phyloP scores from a whole-genome alignment of 2,329 filamentous ascomycete species.

The Leptodontidium sp. region DNA sequence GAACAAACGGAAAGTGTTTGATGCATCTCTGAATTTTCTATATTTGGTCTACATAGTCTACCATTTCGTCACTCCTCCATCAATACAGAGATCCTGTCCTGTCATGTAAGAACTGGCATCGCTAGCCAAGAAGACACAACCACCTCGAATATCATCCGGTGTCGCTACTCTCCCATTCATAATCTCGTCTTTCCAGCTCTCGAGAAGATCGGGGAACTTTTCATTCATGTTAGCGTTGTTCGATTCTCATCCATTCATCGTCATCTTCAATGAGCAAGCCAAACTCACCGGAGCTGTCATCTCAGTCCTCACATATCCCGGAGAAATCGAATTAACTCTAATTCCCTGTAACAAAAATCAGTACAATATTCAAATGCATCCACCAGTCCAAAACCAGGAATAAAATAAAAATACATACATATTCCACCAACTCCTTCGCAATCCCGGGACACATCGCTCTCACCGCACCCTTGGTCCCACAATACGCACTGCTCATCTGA shows the following conservation, averaged over 20 bases:
- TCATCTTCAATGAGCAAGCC: background rate
- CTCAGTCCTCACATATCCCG: constrained; percentile 45
- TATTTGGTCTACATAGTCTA: constrained; percentile 5
- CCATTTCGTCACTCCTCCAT: constrained; percentile 41
- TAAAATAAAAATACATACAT: constrained; percentile 34
- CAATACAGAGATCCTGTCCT: constrained; percentile 49
- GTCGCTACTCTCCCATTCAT: constrained; percentile 46
- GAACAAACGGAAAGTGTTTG: background rate
- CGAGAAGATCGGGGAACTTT: constrained; percentile 36
- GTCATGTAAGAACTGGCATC: constrained; percentile 69
- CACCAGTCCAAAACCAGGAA: too few relatives aligned
- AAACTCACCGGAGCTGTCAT: constrained; percentile 36
- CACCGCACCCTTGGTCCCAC: constrained; percentile 57
- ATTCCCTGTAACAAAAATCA: constrained; percentile 50
- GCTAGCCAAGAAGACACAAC: constrained; percentile 62
- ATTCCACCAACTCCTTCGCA: constrained; percentile 53
- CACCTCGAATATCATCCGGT: constrained; percentile 50
- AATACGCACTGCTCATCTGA: constrained; percentile 57
- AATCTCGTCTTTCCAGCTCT: constrained; percentile 49
- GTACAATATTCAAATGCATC: background rate
- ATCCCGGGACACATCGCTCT: constrained; percentile 56
- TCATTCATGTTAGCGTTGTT: background rate
- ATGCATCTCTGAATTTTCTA: background rate
- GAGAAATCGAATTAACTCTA: constrained; percentile 48
- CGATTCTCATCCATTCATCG: background rate